phyloP scores from a whole-genome alignment of 768 basidiomycete species.

The Lepiota brunneoincarnata region DNA sequence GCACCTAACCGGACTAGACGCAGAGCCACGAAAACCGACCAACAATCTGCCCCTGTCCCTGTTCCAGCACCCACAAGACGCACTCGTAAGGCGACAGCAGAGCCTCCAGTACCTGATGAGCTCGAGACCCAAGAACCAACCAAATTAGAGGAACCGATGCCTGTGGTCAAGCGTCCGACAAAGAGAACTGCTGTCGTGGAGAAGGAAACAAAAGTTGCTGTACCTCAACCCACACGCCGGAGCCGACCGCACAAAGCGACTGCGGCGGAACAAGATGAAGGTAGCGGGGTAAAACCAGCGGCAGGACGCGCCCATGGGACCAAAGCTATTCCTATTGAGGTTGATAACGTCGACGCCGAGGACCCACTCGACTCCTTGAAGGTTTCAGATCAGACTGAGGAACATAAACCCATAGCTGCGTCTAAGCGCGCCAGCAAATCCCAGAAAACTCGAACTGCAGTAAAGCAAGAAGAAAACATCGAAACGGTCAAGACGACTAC shows the following conservation, averaged over 20 bases:
- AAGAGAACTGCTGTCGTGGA: slow-evolving; percentile 6
- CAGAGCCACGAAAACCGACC: neutral
- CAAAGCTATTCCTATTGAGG: slow-evolving; percentile 17
- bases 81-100: slow-evolving; percentile 23
- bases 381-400: slow-evolving; percentile 9
- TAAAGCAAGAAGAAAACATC: slow-evolving; percentile 14
- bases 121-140: slow-evolving; percentile 2
- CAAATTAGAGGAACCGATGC: slow-evolving; percentile 3
- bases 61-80: slow-evolving; percentile 19
- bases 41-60: neutral
- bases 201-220: slow-evolving; percentile 9
- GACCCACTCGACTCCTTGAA: slow-evolving; percentile 23
- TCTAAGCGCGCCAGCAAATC: slow-evolving; percentile 16
- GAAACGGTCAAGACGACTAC: neutral
- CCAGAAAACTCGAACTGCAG: slow-evolving; percentile 20
- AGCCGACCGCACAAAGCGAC: slow-evolving; percentile 15
- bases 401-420: slow-evolving; percentile 12
- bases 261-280: neutral
- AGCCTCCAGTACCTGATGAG: slow-evolving; percentile 19
- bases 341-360: slow-evolving; percentile 18
- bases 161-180: slow-evolving; percentile 3
- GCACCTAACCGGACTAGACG: slow-evolving; percentile 4
- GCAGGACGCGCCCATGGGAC: slow-evolving; percentile 13
- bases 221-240: slow-evolving; percentile 13
- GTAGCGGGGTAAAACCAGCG: neutral